Base-by-base conservation (phyloP, 139 green algal species). In the Tetradesmus obliquus region DNA sequence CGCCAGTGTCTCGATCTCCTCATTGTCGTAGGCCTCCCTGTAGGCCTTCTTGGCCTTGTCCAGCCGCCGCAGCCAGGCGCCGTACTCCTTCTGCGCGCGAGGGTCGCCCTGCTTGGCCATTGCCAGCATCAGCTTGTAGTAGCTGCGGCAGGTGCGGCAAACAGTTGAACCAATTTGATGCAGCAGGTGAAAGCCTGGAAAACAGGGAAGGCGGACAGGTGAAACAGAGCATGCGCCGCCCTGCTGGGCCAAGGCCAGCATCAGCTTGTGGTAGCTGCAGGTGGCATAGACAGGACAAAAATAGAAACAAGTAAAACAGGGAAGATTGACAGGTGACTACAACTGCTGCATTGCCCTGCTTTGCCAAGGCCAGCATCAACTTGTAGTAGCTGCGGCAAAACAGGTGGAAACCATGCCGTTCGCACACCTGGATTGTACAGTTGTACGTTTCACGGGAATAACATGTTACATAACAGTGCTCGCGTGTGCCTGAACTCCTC, bases 81-180 rank as follows among this genome's bases (percentile, higher is more conserved):
- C 89, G 79, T 92, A 92, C 66, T 84, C 89, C 89, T 94, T 94
- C 89, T 96, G 94, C 5, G 94, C 94, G 58, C 89, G 91, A 17
- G 92, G 92, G 91, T 95, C 91, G 69, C 94, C 94, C 62, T 69
- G 20, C 62, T 86, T 54, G 1, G 94, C 93, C 82, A 94, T 55
- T 76, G 87, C 60, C 20, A 53, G 93, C 92, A 94, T 94, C 55
- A 92, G 54, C 54, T 89, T 92, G 92, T 94, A 94, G 88, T 95
- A 95, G 66, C 91, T 94, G 93, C 53, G 6, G 5, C 53, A 13
- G 5, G 84, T 24, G 32, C 51, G 53, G 22, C 54, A 10, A 83
- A 54, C 8, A 83, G 72, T 15, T 76, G 2, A 76, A n/a, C 32
- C 32, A 45, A 45, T 45, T 45, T 45, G 32, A 45, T 45, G 32